Evolutionary conservation across 176 grass and related monocot species (phyloP).

Genomic region (Oryza meridionalis): DNA sequence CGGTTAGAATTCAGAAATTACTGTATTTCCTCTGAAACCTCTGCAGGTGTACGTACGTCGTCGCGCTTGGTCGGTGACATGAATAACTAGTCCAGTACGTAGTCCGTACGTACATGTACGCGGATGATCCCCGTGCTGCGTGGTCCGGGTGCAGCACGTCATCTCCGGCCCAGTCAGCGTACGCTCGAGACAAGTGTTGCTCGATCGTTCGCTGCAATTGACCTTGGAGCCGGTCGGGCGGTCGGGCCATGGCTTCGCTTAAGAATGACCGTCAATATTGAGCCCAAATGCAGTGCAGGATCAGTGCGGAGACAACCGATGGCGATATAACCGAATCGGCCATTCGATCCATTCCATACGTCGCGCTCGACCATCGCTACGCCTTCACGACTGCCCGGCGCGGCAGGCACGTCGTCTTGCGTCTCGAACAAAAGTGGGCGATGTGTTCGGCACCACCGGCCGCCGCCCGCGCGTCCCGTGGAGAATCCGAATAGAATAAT

Average conservation of each 20-base stretch:
- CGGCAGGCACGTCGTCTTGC: neutral
- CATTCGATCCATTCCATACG: too few relatives aligned
- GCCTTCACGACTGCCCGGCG: too few relatives aligned
- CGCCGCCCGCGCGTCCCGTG: neutral
- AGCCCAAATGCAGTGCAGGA: neutral
- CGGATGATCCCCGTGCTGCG: neutral
- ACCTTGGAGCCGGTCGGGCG: neutral
- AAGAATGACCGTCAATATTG: neutral
- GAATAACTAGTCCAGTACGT: neutral
- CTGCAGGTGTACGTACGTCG: neutral
- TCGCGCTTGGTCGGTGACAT: neutral
- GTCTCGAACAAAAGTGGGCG: slow-evolving; percentile 29
- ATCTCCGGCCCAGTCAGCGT: neutral
- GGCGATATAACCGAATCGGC: slow-evolving; percentile 27
- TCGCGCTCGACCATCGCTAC: neutral
- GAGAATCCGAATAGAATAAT: neutral
- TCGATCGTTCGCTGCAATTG: neutral
- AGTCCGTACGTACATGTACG: neutral
- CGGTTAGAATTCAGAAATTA: neutral
- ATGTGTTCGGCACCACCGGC: slow-evolving; percentile 37
- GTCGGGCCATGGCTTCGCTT: neutral
- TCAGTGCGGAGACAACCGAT: neutral
- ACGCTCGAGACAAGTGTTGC: neutral
- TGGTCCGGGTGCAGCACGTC: neutral
- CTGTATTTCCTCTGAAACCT: neutral